A percentile compares a stretch with the other conserved stretches of the same genome.
These are phyloP conservation scores for Cnidoscolus chayamansa DNA, from an alignment of 441 rosid species.

Conservation along the genomic window DNA sequence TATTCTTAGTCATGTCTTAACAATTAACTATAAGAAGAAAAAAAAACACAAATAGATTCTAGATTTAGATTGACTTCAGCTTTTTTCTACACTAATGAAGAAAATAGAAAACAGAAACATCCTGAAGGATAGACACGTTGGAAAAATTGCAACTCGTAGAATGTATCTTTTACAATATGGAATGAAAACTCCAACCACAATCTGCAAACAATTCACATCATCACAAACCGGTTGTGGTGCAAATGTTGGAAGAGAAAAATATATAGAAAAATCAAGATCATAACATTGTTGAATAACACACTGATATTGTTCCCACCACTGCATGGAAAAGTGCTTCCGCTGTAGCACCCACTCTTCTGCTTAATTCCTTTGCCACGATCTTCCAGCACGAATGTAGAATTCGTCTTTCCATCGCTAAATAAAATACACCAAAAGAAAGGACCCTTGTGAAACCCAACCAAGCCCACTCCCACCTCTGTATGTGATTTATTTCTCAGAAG, in stretches of 20 bases:
- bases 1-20: background rate
- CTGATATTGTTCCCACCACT: conserved; percentile 38
- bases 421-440: conserved; percentile 66
- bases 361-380: conserved; percentile 68
- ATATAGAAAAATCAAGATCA: conserved; percentile 23
- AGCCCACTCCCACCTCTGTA: conserved; percentile 70
- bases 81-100: background rate
- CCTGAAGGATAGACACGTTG: background rate
- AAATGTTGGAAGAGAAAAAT: conserved; percentile 25
- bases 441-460: conserved; percentile 59
- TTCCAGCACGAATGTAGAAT: conserved; percentile 69
- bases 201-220: conserved; percentile 8
- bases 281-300: conserved; percentile 22
- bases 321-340: conserved; percentile 67
- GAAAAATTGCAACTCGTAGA: conserved; percentile 4
- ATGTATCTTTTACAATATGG: background rate
- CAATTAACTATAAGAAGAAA: background rate
- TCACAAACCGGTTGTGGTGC: conserved; percentile 14
- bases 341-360: conserved; percentile 75
- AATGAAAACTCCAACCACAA: conserved; percentile 18
- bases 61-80: background rate
- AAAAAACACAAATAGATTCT: background rate
- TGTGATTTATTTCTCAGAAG: conserved; percentile 61
- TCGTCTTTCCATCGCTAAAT: conserved; percentile 51
- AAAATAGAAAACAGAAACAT: background rate